Base-by-base conservation (phyloP, 108 stramenopile species). In the Nitzschia sp. region DNA sequence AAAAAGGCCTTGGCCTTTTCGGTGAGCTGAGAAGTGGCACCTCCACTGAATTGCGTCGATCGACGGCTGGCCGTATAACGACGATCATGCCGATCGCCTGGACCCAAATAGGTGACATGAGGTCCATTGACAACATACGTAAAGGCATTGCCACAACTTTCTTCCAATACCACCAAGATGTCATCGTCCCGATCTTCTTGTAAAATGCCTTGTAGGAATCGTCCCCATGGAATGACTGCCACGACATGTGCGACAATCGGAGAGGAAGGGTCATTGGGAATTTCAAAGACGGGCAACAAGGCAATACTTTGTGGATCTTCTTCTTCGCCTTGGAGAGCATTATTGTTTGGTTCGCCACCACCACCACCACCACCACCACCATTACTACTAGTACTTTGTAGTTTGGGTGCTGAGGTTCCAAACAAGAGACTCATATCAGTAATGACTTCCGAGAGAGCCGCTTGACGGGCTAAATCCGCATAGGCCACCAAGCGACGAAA, bases 61-160 rank as follows among this genome's bases (percentile, higher is more conserved):
- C 6, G 6, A 6, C 38, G 38, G 16, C 29, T 28, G 21, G 53
- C 16, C 27, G 76, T 58, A 58, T 79, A 89, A 11, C 56, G 55
- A 13, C 38, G 32, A 52, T 89, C 85, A 58, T 89, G 83, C 17
- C 54, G 33, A 56, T 89, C 88, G 17, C 85, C 85, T 26, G 69
- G 61, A 1, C 88, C 88, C 59, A 89, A 15, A 23, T 73, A 69
- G 17, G 50, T 72, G 25, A 76, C 84, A 1, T 62, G 21, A 13
- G 41, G 63, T 0, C 83, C 85, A 16, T 64, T 62, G 28, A 90
- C 58, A 11, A 41, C 29, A 45, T 74, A 90, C 13, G 72, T 86
- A 48, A 72, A 80, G 15, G 47, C n/a, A 22, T 81, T 58, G 4
- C 75, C 80, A 52, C 68, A 66, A 27, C 4, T 31, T 27, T 64